These are phyloP conservation scores for Pseudozyma thailandica DNA, from an alignment of 1,284 basidiomycete species.

Conservation along the genomic window DNA sequence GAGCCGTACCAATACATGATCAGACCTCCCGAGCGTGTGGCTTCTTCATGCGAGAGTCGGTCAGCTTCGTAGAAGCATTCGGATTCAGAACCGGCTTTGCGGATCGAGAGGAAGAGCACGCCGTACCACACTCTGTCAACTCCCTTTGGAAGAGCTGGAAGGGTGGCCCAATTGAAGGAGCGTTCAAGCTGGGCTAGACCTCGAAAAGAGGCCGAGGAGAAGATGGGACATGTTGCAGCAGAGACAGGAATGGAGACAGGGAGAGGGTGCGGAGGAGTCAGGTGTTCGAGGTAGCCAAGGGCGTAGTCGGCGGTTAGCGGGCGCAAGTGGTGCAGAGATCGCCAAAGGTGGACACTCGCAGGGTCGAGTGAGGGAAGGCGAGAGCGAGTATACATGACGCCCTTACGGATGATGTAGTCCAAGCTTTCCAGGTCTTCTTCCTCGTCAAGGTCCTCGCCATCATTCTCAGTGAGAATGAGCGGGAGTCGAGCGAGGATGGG, in stretches of 20 bases:
- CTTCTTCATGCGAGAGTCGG: conserved; percentile 59
- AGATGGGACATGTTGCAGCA: conserved; percentile 38
- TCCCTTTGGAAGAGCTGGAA: background rate
- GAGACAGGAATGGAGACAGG: conserved; percentile 1
- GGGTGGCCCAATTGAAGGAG: conserved; percentile 56
- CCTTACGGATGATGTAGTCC: conserved; percentile 22
- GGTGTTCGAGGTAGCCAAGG: conserved; percentile 39
- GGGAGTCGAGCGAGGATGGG: conserved; percentile 56
- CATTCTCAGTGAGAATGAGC: conserved; percentile 6
- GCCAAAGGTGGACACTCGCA: conserved; percentile 45
- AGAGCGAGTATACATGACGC: conserved; percentile 52
- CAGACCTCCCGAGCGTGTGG: conserved; percentile 52
- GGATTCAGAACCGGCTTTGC: conserved; percentile 39
- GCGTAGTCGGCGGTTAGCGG: conserved; percentile 52
- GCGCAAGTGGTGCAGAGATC: conserved; percentile 48
- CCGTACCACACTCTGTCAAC: conserved; percentile 51
- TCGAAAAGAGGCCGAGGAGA: conserved; percentile 21
- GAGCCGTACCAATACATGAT: conserved; percentile 64
- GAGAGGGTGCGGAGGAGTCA: conserved; percentile 33
- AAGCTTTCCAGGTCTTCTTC: conserved; percentile 1
- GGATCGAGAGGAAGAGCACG: conserved; percentile 56
- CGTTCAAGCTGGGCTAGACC: conserved; percentile 17
- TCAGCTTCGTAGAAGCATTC: conserved; percentile 57
- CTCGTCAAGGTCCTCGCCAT: conserved; percentile 3
- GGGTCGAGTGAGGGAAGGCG: conserved; percentile 47